Base-by-base conservation (phyloP, 179 eudicot genomes). In the Drosera spatulata region DNA sequence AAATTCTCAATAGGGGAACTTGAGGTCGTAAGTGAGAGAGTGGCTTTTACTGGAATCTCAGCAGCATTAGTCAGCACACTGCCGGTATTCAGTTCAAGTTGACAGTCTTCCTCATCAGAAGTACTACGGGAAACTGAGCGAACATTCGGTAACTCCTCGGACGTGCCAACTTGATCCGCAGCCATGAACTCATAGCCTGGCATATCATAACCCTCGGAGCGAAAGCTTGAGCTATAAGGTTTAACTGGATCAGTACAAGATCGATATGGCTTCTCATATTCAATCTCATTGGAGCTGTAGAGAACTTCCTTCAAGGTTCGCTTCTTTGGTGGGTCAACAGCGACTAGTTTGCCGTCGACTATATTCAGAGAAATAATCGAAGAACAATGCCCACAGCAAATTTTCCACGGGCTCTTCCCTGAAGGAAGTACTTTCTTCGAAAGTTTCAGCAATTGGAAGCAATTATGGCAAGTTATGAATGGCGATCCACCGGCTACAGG, bases 401-500 rank as follows among this genome's bases (percentile, higher is more conserved):
- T 62, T 69, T 82, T 83, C 78, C 78, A 78, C 67, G 66, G 71
- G 41, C 71, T 76, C 67, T 64, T 82, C 52, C 77, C 75, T 59
- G 42, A 7, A 3, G 55, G 42, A 55, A 75, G 46, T 15, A 66
- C 66, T 68, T 61, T 82, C 75, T 77, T 81, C 12, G 99, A 93
- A 47, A 89, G 52, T 68, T 82, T 76, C 38, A 93, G 79, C 77
- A 89, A 63, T 74, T 86, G 86, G 43, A 80, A 80, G 79, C 99
- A 93, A 55, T 82, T 82, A 59, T 64, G 67, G 71, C 99, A 93
- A 37, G 82, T 70, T 15, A 93, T 63, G 51, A 93, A 85, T 3
- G 99, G 99, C 52, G 99, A 83, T 52, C 93, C 99, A 14, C 90
- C 89, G 47, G 84, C 90, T 48, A 89, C 42, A 7, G 99, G 90